Conservation (phyloP, 2,329 filamentous ascomycete species). For the Fusarium mexicanum region DNA sequence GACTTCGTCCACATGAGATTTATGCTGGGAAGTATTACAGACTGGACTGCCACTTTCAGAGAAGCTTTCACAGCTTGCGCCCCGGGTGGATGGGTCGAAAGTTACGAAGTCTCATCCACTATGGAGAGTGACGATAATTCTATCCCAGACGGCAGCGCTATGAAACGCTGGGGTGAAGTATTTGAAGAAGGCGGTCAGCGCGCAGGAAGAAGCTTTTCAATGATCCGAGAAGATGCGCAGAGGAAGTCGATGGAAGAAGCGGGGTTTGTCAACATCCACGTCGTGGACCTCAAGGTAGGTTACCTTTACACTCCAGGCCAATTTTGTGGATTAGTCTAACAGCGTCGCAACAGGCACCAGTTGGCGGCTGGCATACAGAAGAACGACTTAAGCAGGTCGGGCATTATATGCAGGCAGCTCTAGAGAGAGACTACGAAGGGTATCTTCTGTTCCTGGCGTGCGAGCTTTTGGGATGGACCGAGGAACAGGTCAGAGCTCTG, state of each 20-base stretch:
- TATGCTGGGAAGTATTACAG: slow-evolving; percentile 10
- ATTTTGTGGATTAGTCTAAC: background rate
- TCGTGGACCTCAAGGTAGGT: slow-evolving; percentile 6
- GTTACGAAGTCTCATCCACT: background rate
- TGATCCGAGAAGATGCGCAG: background rate
- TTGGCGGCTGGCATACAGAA: slow-evolving; percentile 5
- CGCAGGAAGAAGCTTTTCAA: slow-evolving; percentile 3
- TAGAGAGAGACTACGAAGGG: slow-evolving; percentile 13
- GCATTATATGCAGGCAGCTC: slow-evolving; percentile 1
- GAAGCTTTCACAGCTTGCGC: background rate
- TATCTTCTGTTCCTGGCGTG: slow-evolving; percentile 14
- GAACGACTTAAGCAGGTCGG: background rate
- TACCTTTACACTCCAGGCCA: background rate
- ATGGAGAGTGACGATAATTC: slow-evolving; percentile 15
- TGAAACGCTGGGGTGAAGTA: slow-evolving; percentile 7
- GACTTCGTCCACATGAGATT: slow-evolving; percentile 16
- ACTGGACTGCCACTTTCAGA: background rate
- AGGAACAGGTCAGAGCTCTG: background rate
- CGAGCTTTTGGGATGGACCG: slow-evolving; percentile 6
- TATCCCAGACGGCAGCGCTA: slow-evolving; percentile 1
- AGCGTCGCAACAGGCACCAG: background rate
- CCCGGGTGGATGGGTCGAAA: slow-evolving; percentile 6
- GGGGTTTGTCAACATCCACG: slow-evolving; percentile 3
- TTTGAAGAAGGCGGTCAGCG: slow-evolving; percentile 3
- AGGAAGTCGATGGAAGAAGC: slow-evolving; percentile 5